phyloP scores from a whole-genome alignment of 257 asterid genomes.

The Jacaranda mimosifolia region DNA sequence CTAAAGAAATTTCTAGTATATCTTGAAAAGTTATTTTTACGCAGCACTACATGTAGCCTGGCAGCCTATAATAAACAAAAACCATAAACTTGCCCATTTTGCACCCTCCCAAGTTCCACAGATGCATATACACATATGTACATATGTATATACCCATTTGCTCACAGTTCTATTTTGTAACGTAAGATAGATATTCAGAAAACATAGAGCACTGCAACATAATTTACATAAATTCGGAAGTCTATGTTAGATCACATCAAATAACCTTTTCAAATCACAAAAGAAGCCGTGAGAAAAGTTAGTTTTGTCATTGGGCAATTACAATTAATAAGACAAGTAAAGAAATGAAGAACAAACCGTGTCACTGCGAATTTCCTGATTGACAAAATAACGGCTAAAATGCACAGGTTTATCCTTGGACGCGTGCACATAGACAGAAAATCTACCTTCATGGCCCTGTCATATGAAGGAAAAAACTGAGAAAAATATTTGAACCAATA shows the following conservation, averaged over 20 bases:
- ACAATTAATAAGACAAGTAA: conserved; percentile 10
- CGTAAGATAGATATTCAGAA: conserved; percentile 6
- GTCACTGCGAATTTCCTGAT: conserved; percentile 92
- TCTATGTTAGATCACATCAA: neutral
- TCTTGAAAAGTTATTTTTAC: too few relatives aligned
- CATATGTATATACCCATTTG: too few relatives aligned
- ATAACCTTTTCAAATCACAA: too few relatives aligned
- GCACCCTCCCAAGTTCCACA: too few relatives aligned
- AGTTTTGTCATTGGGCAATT: neutral
- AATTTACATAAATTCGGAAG: conserved; percentile 13
- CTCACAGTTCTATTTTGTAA: conserved; percentile 17
- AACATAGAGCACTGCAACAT: neutral
- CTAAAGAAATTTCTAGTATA: too few relatives aligned
- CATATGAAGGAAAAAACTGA: conserved; percentile 33
- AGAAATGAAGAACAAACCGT: conserved; percentile 62
- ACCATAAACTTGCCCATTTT: too few relatives aligned
- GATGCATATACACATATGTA: too few relatives aligned
- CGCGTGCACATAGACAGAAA: conserved; percentile 97
- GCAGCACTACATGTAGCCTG: too few relatives aligned
- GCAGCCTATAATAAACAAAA: too few relatives aligned
- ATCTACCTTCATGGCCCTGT: conserved; percentile 98
- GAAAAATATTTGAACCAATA: too few relatives aligned
- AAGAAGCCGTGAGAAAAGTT: neutral
- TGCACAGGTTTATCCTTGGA: conserved; percentile 93
- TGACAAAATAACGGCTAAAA: conserved; percentile 93